Evolutionary conservation across 345 rosid genomes (phyloP).

Genomic region (Luvunga scandens): DNA sequence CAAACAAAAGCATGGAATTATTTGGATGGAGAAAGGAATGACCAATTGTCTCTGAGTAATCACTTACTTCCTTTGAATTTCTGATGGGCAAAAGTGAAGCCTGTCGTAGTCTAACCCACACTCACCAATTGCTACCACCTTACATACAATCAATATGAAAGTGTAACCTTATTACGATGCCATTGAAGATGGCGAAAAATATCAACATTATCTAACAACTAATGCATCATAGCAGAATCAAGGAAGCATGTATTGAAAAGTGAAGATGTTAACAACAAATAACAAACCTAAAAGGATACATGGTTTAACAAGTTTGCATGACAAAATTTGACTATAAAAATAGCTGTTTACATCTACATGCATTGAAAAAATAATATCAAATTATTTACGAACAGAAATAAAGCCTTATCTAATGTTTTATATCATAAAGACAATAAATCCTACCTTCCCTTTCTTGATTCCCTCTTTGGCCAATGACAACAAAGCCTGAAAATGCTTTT

Average conservation of each 20-base stretch:
- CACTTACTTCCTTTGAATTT: conserved; percentile 78
- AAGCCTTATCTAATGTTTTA: neutral
- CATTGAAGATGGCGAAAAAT: neutral
- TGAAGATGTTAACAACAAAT: neutral
- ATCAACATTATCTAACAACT: neutral
- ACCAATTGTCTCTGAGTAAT: conserved; percentile 13
- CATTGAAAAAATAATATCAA: neutral
- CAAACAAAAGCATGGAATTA: conserved; percentile 1
- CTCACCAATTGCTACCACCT: conserved; percentile 98
- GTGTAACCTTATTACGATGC: neutral
- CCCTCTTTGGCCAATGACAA: conserved; percentile 78
- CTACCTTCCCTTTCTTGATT: conserved; percentile 85
- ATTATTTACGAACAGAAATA: neutral
- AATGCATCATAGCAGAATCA: neutral
- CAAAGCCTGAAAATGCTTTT: conserved; percentile 80
- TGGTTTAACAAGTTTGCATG: neutral
- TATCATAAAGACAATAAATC: neutral
- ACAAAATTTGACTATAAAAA: neutral
- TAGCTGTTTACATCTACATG: neutral
- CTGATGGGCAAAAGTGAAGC: conserved; percentile 85
- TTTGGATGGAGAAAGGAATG: neutral
- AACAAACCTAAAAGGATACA: neutral
- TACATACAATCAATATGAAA: conserved; percentile 13
- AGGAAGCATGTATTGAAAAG: neutral
- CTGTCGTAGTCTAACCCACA: conserved; percentile 98